Base-by-base conservation (phyloP, 352 stramenopile genomes). In the Pythium insidiosum region DNA sequence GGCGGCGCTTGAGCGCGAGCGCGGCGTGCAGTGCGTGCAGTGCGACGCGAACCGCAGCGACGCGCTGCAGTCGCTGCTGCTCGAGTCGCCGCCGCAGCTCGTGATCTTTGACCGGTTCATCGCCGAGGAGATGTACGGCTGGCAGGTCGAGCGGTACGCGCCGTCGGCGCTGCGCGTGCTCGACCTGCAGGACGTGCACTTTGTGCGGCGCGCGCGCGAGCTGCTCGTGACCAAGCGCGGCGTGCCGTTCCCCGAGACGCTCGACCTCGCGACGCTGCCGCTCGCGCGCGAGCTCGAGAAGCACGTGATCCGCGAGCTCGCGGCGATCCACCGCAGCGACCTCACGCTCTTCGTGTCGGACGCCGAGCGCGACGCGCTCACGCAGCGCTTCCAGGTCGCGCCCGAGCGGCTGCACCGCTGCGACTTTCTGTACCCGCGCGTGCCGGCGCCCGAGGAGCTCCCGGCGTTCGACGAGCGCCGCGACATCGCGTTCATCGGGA, bases 161-260 rank as follows among this genome's bases (percentile, higher is more conserved):
- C 84, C 86, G 2, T 47, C 83, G n/a, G 74, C 82, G 1, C 46
- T 91, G 15, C 68, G 84, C 18, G 71, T 98, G 12, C 47, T 98
- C 4, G 92, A 97, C 42, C 73, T 97, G 41, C 92, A 98, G 58
- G 92, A 98, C 51, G 62, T 97, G 20, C 90, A 98, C 51, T 95
- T 94, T 31, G 47, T 98, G 22, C 70, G 92, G 6, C 63, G 74
- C 6, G 67, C 68, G n/a, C 75, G 90, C 25, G 84, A 97, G 58
- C 56, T 66, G 37, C 53, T 87, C 10, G 74, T 95, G 10, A 80
- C 74, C 38, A 88, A 88, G 39, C 58, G 53, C 2, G 33, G 57
- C 43, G 55, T 61, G 10, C 31, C 50, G 1, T 73, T 85, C 38
- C 39, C 56, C 0, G 47, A 78, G 47, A 67, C 61, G 25, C 50